Conservation (phyloP, 176 grass and related monocot genomes). For the Themeda triandra region DNA sequence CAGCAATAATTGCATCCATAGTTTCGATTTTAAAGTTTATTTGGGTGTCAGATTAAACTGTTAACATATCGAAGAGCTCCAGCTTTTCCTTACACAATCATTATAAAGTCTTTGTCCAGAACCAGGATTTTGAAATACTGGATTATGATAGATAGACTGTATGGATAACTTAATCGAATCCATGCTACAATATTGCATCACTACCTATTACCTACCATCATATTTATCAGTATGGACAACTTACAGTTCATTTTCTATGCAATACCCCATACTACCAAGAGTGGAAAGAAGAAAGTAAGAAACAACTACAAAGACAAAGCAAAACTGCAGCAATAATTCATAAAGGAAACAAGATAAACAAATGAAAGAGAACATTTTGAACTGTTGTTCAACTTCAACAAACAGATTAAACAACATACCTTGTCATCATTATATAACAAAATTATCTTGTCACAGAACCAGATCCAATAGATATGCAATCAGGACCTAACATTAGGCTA, state of each 20-base stretch:
- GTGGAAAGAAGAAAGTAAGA: background rate
- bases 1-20: background rate
- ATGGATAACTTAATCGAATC: background rate
- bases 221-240: background rate
- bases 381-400: background rate
- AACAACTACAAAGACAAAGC: background rate
- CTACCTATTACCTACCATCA: background rate
- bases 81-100: background rate
- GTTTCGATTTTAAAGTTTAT: background rate
- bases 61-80: background rate
- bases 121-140: background rate
- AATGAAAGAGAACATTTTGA: background rate
- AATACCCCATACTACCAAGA: background rate
- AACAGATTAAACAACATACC: constrained; percentile 11
- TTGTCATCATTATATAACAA: background rate
- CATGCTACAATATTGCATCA: background rate
- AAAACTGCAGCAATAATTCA: too few relatives aligned
- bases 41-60: background rate
- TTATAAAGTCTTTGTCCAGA: background rate
- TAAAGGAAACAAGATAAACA: too few relatives aligned
- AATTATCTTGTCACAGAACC: background rate
- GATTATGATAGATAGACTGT: background rate
- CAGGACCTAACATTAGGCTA: constrained; percentile 49
- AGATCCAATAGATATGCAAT: constrained; percentile 1
- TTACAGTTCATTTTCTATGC: background rate